These are phyloP conservation scores for Dionaea muscipula DNA, from an alignment of 179 eudicot genomes.

Conservation along the genomic window DNA sequence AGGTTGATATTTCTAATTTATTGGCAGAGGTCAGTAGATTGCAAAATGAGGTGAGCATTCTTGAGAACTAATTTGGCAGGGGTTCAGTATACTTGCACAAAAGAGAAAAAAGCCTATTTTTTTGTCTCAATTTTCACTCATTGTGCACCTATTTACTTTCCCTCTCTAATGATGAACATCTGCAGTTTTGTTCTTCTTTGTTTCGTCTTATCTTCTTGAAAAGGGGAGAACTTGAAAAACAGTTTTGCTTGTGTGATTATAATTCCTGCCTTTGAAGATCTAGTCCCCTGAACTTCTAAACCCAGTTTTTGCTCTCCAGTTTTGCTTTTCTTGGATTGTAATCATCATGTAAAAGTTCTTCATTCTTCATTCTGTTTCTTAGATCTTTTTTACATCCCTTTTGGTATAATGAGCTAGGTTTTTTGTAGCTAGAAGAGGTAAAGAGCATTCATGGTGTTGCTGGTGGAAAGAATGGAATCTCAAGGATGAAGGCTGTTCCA, in stretches of 20 bases:
- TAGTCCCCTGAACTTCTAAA: too few relatives aligned
- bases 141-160: too few relatives aligned
- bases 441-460: constrained; percentile 25
- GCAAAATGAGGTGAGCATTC: constrained; percentile 38
- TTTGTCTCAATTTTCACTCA: neutral
- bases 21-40: constrained; percentile 40
- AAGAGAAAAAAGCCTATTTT: too few relatives aligned
- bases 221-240: too few relatives aligned
- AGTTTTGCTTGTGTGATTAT: too few relatives aligned
- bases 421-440: constrained; percentile 56
- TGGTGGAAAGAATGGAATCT: constrained; percentile 15
- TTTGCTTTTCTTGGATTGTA: too few relatives aligned
- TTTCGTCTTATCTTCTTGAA: too few relatives aligned
- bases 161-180: too few relatives aligned
- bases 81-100: too few relatives aligned
- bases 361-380: neutral
- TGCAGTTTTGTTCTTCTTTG: too few relatives aligned
- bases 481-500: constrained; percentile 16
- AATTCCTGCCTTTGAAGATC: too few relatives aligned
- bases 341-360: neutral
- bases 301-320: too few relatives aligned
- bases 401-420: neutral
- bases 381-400: neutral
- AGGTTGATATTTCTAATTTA: constrained; percentile 66
- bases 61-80: neutral